Evolutionary conservation across 2,329 filamentous ascomycete species (phyloP), one percentile per base, ranked within the genome.

Genomic region (Nectriaceae sp.): DNA sequence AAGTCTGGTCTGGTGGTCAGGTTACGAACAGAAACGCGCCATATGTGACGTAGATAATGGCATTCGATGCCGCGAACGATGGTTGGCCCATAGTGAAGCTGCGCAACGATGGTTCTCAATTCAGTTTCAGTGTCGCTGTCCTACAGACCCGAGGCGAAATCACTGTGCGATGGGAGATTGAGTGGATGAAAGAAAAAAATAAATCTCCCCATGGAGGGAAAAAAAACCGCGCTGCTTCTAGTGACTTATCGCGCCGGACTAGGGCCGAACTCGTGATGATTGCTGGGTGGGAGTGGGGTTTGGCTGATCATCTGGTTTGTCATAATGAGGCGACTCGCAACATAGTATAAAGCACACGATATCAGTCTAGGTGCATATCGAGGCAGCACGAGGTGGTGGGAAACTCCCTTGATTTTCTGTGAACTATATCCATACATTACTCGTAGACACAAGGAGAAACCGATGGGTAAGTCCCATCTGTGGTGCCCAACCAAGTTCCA

Each of bases 31-130:
- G 73, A 67, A 94, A 94, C 42, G 78, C 75, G 55, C 80, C 87
- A 73, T 91, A 92, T 42, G 87, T 90, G 44, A 90, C 73, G 66
- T 92, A 93, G 66, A 94, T 87, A 66, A 93, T 77, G 76, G 88
- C 88, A 75, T 93, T 91, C 24, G 89, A 92, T 65, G 88, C 88
- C 78, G 80, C 74, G 47, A 76, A 83, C 2, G 89, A 92, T 49
- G 88, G 88, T 58, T 85, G 79, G 18, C 87, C 87, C 89, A 93
- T 94, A 48, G 21, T 70, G n/a, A 40, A 41, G 29, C 21, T 21
- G 22, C 18, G 21, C 26, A 31, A 31, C 8, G 15, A 31, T 8
- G 8, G 26, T 31, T 15, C 8, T 31, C 26, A 42, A 37, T 16
- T 47, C 39, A 42, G 21, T 42, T 42, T 31, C 10, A 41, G 39